Evolutionary conservation across 108 stramenopile species (phyloP), one percentile per base, ranked within the genome.

Genomic region (Asterionellopsis glacialis): DNA sequence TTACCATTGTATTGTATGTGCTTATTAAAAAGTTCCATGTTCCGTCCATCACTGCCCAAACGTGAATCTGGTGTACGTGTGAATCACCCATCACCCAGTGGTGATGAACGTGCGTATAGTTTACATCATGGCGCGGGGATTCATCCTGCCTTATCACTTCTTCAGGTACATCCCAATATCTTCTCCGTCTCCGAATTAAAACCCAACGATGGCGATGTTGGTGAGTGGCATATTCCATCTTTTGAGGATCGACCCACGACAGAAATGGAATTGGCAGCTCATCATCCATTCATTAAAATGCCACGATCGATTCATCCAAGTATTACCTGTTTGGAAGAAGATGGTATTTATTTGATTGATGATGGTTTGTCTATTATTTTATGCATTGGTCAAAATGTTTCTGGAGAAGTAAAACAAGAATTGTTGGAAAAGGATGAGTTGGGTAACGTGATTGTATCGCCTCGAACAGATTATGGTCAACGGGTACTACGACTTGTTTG

Each of bases 1-100:
- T 80, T 95, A 26, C 97, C 97, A 18, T 59, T 96, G 19, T 90
- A 88, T 64, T 80, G 83, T 64, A 74, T 96, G 64, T 65, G 80
- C 58, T 54, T 87, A 25, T 23, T 79, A 39, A 91, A 91, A 55
- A 81, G 79, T 55, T 65, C 77, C 33, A 59, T 91, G 61, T 71
- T 91, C 43, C 70, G 84, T 1, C 77, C 77, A 10, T 64, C 79
- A 51, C 28, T 79, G 11, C 56, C 72, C 3, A 33, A 55, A 44
- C 60, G 65, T 38, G 23, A 44, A 11, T 33, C 27, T 1, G 38
- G 33, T 56, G 13, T 39, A 23, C 49, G 69, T 51, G 49, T 50
- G 23, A 28, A 62, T 40, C 45, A 70, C 73, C 52, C 79, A 16
- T 68, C 56, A n/a, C 91, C 87, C 0, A 77, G 63, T n/a, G 87